Evolutionary conservation across 106 monocot species (phyloP), one percentile per base, ranked within the genome.

Genomic region (Dendrobium chrysotoxum): DNA sequence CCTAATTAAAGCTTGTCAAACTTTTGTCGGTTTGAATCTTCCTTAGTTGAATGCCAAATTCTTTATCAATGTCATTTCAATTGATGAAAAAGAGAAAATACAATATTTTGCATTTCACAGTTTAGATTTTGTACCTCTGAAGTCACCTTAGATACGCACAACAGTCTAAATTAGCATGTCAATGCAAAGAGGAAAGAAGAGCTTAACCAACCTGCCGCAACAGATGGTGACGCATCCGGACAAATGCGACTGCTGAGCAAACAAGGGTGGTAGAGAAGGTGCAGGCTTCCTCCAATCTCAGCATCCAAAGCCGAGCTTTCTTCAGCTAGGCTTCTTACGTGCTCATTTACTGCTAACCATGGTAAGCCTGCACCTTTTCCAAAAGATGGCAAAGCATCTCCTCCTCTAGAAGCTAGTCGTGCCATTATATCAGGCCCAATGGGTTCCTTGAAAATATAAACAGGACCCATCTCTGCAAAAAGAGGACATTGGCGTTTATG

Each of bases 371-470:
- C 99, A 75, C 90, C 93, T 78, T 73, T 90, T 61, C 95, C 92
- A 82, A 99, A 99, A 86, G 81, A 85, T 77, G 99, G 92, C 72
- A 99, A 72, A 30, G 81, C 75, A 89, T 99, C 95, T 53, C 93
- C 92, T 80, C 99, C 95, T 58, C 95, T 85, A 2, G 78, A 79
- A 76, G 99, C 92, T 75, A 95, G 80, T 21, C 91, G 86, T 18
- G 75, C 65, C 95, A 99, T 99, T 53, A 84, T 87, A 71, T 99
- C 99, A 28, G 83, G 79, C 16, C 99, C 99, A 79, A 95, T 88
- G 21, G 95, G 87, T 75, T 99, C 99, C 85, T 91, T 99, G 76
- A 99, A 99, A 70, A 95, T 91, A 85, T 99, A 99, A 68, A 99
- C 58, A 44, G 99, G 91, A 1, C 95, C 99, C 99, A 95, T 93